Conservation (phyloP, 2,329 filamentous ascomycete genomes). For the Botrytis hyacinthi region DNA sequence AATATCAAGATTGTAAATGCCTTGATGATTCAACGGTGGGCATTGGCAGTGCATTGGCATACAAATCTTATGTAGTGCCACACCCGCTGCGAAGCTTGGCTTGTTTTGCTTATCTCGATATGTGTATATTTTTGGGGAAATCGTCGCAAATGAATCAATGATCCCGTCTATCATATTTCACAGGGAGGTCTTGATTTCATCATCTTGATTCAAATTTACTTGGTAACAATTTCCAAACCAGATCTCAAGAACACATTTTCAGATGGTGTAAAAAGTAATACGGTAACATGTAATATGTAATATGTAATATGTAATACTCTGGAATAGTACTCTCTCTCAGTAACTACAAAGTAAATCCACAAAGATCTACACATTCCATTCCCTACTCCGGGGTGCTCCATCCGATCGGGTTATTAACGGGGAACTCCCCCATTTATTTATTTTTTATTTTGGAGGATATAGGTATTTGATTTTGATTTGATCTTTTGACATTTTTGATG, state of each 20-base stretch:
- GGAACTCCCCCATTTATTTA: background rate
- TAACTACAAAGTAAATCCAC: no score
- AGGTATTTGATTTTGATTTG: background rate
- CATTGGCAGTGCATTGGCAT: background rate
- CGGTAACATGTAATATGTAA: no score
- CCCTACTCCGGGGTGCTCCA: background rate
- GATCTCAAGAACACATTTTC: background rate
- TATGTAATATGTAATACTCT: background rate
- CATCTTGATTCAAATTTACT: background rate
- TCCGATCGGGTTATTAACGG: background rate
- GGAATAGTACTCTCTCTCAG: no score
- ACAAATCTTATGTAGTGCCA: background rate
- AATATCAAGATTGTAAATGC: background rate
- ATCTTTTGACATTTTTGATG: background rate
- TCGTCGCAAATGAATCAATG: background rate
- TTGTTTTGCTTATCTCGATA: background rate
- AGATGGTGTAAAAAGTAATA: background rate
- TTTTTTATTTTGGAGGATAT: background rate
- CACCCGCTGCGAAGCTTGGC: background rate
- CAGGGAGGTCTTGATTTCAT: background rate
- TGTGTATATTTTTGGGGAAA: background rate
- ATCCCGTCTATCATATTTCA: background rate
- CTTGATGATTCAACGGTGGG: constrained; percentile 1
- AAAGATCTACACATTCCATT: background rate
- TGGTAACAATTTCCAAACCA: background rate